Base-by-base conservation (phyloP, 495 filamentous ascomycete genomes). In the Margaritispora aquatica region DNA sequence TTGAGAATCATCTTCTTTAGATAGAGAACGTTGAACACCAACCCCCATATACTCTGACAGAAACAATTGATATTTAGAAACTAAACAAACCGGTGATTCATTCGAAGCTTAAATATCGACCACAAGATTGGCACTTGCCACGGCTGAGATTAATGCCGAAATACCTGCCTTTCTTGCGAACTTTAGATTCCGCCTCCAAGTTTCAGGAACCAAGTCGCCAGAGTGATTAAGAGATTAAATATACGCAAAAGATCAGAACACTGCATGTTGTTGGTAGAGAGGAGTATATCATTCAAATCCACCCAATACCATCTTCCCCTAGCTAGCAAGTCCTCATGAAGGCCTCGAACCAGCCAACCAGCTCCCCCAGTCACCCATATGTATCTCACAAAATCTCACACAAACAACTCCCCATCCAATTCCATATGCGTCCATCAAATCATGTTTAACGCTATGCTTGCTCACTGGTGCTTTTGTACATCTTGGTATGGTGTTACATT, bases 401-500 rank as follows among this genome's bases (percentile, higher is more conserved):
- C n/a, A 57, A 54, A 41, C 31, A 59, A 57, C 46, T 54, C 21
- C 44, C 38, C 34, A 22, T 34, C 20, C 62, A 53, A 31, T 50
- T 50, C 59, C 49, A 26, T n/a, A n/a, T n/a, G n/a, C 2, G 27
- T 5, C 51, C 51, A 59, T 54, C 47, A 50, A 50, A 22, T 50
- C 47, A 50, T 50, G 5, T 21, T 57, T 50, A 51, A 53, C 52
- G 47, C 20, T 50, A 50, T 50, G 47, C 47, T 50, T 50, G 47
- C 38, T 44, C 58, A 50, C 58, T 61, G n/a, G n/a, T n/a, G n/a
- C 31, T 55, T 57, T 64, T 54, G 41, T 60, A 64, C 52, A 60
- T 59, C 20, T 23, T 50, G 47, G 63, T 58, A 57, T 46, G 57
- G 38, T 44, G 38, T 44, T 66, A 66, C 64, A 67, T 63, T 59